phyloP scores from a whole-genome alignment of 495 filamentous ascomycete genomes.

The Cryomyces antarcticus region DNA sequence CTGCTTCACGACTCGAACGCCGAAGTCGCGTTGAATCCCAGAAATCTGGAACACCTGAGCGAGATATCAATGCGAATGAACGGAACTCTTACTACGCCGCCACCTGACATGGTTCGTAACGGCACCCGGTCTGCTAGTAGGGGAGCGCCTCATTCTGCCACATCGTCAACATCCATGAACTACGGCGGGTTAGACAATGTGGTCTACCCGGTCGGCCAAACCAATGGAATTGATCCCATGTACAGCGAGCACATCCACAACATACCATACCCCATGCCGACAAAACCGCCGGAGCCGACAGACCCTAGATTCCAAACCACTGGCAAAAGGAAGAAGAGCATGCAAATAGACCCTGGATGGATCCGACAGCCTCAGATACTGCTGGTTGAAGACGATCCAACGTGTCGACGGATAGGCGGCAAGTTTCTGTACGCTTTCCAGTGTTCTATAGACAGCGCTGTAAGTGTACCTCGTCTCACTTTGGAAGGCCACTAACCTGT shows the following conservation, averaged over 20 bases:
- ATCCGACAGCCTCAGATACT: slow-evolving; percentile 64
- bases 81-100: slow-evolving; percentile 21
- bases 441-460: slow-evolving; percentile 77
- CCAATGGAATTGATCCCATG: slow-evolving; percentile 83
- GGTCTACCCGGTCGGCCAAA: slow-evolving; percentile 78
- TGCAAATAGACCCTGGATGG: slow-evolving; percentile 59
- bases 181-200: slow-evolving; percentile 54
- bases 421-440: slow-evolving; percentile 83
- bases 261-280: slow-evolving; percentile 60
- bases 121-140: slow-evolving; percentile 15
- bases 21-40: slow-evolving; percentile 53
- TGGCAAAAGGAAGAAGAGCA: slow-evolving; percentile 47
- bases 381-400: slow-evolving; percentile 88
- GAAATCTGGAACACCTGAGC: slow-evolving; percentile 56
- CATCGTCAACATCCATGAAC: slow-evolving; percentile 28
- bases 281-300: slow-evolving; percentile 31
- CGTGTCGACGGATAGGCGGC: slow-evolving; percentile 79
- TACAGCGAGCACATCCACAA: slow-evolving; percentile 86
- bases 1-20: slow-evolving; percentile 63
- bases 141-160: slow-evolving; percentile 27
- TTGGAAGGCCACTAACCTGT: slow-evolving; percentile 7
- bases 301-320: slow-evolving; percentile 28
- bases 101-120: slow-evolving; percentile 18
- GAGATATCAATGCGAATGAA: slow-evolving; percentile 43
- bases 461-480: slow-evolving; percentile 28